Evolutionary conservation across 148 eudicot species (phyloP).

Genomic region (Persicaria tinctoria): DNA sequence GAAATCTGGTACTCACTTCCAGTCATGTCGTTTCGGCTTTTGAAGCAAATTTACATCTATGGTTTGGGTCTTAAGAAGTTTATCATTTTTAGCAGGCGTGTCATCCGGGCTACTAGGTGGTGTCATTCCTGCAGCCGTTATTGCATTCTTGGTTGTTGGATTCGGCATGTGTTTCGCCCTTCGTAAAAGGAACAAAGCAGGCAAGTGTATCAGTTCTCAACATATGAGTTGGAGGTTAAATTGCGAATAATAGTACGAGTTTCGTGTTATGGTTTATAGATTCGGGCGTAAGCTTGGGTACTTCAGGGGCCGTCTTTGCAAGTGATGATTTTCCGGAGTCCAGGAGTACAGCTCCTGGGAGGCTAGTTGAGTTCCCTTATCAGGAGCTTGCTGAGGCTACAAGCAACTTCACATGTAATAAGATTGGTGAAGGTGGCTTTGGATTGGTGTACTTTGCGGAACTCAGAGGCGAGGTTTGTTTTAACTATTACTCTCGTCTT

Average conservation of each 20-base stretch:
- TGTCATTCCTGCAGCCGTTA: constrained; percentile 29
- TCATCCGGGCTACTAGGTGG: constrained; percentile 44
- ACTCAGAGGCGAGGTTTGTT: constrained; percentile 52
- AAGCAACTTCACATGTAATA: constrained; percentile 35
- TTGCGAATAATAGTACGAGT: background rate
- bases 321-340: constrained; percentile 17
- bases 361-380: constrained; percentile 48
- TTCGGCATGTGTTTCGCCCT: constrained; percentile 25
- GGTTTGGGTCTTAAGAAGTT: background rate
- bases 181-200: constrained; percentile 25
- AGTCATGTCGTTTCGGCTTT: background rate
- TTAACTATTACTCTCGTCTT: background rate
- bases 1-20: background rate
- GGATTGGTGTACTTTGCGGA: constrained; percentile 54
- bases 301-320: constrained; percentile 20
- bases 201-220: constrained; percentile 19
- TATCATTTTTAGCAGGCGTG: constrained; percentile 24
- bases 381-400: constrained; percentile 57
- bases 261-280: constrained; percentile 3
- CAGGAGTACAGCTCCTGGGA: constrained; percentile 3
- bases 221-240: constrained; percentile 5
- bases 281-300: constrained; percentile 18
- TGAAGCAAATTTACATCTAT: background rate
- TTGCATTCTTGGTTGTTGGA: constrained; percentile 24
- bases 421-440: constrained; percentile 69